Evolutionary conservation across 73 alveolate species (phyloP).

Genomic region (Paramecium pentaurelia): DNA sequence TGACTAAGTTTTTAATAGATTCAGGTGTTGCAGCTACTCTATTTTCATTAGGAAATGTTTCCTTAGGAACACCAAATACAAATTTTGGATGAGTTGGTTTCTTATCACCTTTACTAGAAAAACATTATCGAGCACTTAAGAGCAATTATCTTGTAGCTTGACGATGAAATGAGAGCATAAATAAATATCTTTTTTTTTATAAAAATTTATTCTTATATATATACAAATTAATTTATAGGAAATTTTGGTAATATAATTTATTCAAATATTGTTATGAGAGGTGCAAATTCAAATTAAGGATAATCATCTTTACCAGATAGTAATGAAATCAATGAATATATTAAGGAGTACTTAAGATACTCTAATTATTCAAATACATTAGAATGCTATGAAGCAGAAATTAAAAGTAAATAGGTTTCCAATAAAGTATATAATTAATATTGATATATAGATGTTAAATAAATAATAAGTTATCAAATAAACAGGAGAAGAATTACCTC

Average conservation of each 20-base stretch:
- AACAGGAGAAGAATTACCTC: slow-evolving; percentile 80
- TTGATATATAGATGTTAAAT: slow-evolving; percentile 33
- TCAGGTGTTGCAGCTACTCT: slow-evolving; percentile 70
- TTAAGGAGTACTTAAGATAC: slow-evolving; percentile 85
- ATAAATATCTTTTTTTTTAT: neutral
- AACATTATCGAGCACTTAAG: neutral
- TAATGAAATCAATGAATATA: slow-evolving; percentile 68
- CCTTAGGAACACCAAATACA: slow-evolving; percentile 68
- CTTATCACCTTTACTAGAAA: slow-evolving; percentile 8
- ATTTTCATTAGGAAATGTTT: slow-evolving; percentile 52
- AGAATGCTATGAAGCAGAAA: slow-evolving; percentile 92
- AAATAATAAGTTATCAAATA: slow-evolving; percentile 47
- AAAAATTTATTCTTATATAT: neutral
- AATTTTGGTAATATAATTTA: neutral
- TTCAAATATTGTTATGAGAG: neutral
- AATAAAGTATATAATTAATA: slow-evolving; percentile 17
- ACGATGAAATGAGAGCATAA: slow-evolving; percentile 6
- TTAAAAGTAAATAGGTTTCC: slow-evolving; percentile 61
- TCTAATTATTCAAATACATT: slow-evolving; percentile 77
- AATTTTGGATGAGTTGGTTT: slow-evolving; percentile 7
- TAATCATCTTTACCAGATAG: neutral
- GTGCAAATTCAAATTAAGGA: slow-evolving; percentile 21
- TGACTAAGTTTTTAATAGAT: slow-evolving; percentile 27
- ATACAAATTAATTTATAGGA: neutral
- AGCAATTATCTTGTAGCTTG: slow-evolving; percentile 1